These are phyloP conservation scores for Xerocomellus chrysenteron DNA, from an alignment of 768 basidiomycete species.

Conservation along the genomic window DNA sequence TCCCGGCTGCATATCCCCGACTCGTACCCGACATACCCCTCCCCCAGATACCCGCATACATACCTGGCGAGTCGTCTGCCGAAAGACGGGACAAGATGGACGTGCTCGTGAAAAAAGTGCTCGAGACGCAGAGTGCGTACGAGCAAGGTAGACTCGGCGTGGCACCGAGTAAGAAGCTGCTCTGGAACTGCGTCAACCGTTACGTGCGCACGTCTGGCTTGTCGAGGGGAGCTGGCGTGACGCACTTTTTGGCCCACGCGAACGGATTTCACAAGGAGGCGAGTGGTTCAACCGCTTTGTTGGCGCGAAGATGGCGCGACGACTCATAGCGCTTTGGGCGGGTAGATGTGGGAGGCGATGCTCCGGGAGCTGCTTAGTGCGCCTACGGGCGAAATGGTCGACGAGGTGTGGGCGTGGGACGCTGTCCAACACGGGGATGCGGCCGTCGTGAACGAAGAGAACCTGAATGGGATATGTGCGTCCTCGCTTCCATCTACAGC, in stretches of 20 bases:
- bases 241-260: constrained; percentile 77
- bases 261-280: constrained; percentile 91
- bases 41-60: constrained; percentile 17
- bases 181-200: constrained; percentile 76
- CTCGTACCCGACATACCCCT: constrained; percentile 23
- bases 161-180: constrained; percentile 28
- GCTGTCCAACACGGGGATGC: constrained; percentile 84
- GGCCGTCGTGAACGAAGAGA: constrained; percentile 62
- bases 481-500: constrained; percentile 1
- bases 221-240: constrained; percentile 36
- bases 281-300: constrained; percentile 20
- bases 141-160: constrained; percentile 16
- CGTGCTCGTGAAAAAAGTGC: constrained; percentile 18
- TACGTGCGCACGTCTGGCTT: constrained; percentile 41
- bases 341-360: constrained; percentile 78
- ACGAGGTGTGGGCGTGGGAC: constrained; percentile 84
- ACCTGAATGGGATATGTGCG: constrained; percentile 60
- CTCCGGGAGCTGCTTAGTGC: constrained; percentile 51
- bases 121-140: constrained; percentile 13
- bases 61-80: not conserved
- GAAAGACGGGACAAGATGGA: constrained; percentile 13
- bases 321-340: not conserved
- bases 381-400: constrained; percentile 42
- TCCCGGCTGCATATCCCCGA: constrained; percentile 31
- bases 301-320: not conserved